These are phyloP conservation scores for Daldinia sp. DNA, from an alignment of 2,329 filamentous ascomycete genomes.

Conservation along the genomic window DNA sequence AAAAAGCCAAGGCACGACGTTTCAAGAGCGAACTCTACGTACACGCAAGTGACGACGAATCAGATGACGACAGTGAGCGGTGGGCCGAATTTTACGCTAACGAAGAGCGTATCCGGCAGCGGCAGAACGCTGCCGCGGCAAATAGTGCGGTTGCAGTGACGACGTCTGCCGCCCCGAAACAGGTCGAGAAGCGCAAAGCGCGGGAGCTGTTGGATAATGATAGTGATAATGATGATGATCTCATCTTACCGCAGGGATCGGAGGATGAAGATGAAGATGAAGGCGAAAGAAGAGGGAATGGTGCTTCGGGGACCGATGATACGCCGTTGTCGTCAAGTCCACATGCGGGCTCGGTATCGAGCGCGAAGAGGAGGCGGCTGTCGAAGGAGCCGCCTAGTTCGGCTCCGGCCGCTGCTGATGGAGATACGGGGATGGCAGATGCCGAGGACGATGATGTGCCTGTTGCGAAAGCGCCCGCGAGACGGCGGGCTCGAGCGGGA, in stretches of 20 bases:
- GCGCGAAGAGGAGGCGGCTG: conserved; percentile 49
- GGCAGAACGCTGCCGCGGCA: conserved; percentile 56
- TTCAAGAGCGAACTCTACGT: conserved; percentile 90
- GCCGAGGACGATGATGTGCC: conserved; percentile 56
- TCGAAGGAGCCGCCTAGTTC: conserved; percentile 41
- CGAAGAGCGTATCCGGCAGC: conserved; percentile 74
- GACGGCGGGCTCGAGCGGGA: conserved; percentile 61
- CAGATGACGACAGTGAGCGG: conserved; percentile 77
- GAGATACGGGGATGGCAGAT: conserved; percentile 51
- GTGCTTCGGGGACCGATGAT: conserved; percentile 47
- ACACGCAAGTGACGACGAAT: conserved; percentile 87
- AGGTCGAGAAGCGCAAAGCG: conserved; percentile 52
- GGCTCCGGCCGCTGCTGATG: conserved; percentile 44
- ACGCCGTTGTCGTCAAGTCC: conserved; percentile 58
- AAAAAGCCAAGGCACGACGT: conserved; percentile 80
- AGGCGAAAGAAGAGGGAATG: conserved; percentile 46
- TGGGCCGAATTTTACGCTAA: conserved; percentile 77
- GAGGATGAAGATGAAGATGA: conserved; percentile 39
- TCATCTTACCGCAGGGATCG: conserved; percentile 43
- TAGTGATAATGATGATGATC: conserved; percentile 51
- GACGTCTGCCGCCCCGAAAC: conserved; percentile 33
- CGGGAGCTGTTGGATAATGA: conserved; percentile 46
- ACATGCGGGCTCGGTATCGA: conserved; percentile 40
- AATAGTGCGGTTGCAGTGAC: conserved; percentile 28
- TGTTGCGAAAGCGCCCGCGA: conserved; percentile 52